Evolutionary conservation across 352 stramenopile species (phyloP), one percentile per base, ranked within the genome.

Genomic region (Pythium sukuiense): DNA sequence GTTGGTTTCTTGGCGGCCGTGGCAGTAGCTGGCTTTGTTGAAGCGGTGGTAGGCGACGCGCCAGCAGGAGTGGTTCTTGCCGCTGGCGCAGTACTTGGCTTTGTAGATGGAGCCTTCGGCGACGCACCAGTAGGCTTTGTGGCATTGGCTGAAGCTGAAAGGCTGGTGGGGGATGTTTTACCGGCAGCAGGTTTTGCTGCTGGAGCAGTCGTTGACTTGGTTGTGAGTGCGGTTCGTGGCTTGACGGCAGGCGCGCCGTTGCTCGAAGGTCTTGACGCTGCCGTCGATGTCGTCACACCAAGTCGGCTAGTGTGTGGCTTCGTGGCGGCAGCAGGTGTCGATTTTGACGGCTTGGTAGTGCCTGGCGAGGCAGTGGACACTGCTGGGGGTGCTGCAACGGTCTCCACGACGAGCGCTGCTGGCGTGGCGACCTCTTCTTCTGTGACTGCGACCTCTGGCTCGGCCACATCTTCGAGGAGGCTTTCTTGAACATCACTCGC

Each of bases 1-100:
- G 57, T 45, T 3, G 59, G 72, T 3, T 55, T 35, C 32, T 56
- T 55, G 16, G 61, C 49, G 18, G 41, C 45, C 20, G 37, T 27
- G 43, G 52, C 32, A 16, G 43, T 49, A 24, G 55, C n/a, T 59
- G 61, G 64, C 11, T 57, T 62, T 33, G 65, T 26, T 30, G 64
- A 54, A 33, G 70, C 63, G 3, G 61, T 6, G 8, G 39, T 39
- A 2, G 61, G 35, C 20, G 61, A 55, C 7, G 26, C 13, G 9
- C 37, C 16, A 27, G 43, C 18, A 50, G 18, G 1, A 50, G 43
- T 27, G 9, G 43, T 16, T 13, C 27, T 50, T 27, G 43, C 1
- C 6, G 43, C 7, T 9, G 43, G 43, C 18, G 43, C 7, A 50
- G 46, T 33, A 54, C 8, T 5, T 30, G 46, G 46, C 26, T 55